These are phyloP conservation scores for Paralagenidium karlingii DNA, from an alignment of 352 stramenopile genomes.

Conservation along the genomic window DNA sequence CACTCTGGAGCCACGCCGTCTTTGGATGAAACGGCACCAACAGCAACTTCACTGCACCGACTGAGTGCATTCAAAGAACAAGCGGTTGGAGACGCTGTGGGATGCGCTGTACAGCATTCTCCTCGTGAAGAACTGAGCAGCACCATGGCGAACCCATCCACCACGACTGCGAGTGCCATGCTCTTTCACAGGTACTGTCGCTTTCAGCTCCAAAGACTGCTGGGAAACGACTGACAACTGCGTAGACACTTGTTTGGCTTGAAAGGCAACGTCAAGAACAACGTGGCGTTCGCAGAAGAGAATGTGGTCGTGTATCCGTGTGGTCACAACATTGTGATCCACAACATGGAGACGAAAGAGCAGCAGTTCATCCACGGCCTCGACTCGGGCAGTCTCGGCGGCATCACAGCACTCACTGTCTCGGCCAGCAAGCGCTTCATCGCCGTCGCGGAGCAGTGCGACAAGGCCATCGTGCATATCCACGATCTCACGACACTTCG, in stretches of 20 bases:
- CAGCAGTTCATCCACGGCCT: constrained; percentile 86
- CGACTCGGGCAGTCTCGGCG: constrained; percentile 42
- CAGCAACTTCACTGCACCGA: too few relatives aligned
- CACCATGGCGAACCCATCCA: not conserved
- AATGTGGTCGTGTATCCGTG: constrained; percentile 78
- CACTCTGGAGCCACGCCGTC: too few relatives aligned
- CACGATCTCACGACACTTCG: constrained; percentile 83
- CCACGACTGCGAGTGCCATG: constrained; percentile 8
- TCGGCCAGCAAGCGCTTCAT: constrained; percentile 74
- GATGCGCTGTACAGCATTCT: too few relatives aligned
- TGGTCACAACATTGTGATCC: constrained; percentile 79
- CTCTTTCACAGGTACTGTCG: constrained; percentile 22
- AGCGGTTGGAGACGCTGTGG: too few relatives aligned
- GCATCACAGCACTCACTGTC: constrained; percentile 82
- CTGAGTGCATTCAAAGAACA: too few relatives aligned
- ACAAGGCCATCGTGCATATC: constrained; percentile 79
- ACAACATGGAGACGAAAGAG: constrained; percentile 84
- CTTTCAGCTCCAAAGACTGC: not conserved
- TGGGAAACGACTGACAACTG: not conserved
- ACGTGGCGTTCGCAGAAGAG: constrained; percentile 77
- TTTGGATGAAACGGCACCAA: too few relatives aligned
- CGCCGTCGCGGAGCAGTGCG: constrained; percentile 77
- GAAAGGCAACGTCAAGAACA: constrained; percentile 72
- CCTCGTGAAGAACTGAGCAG: not conserved
- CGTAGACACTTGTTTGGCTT: constrained; percentile 73